Base-by-base conservation (phyloP, 805 yeast species). In the Wickerhamiella cacticola region DNA sequence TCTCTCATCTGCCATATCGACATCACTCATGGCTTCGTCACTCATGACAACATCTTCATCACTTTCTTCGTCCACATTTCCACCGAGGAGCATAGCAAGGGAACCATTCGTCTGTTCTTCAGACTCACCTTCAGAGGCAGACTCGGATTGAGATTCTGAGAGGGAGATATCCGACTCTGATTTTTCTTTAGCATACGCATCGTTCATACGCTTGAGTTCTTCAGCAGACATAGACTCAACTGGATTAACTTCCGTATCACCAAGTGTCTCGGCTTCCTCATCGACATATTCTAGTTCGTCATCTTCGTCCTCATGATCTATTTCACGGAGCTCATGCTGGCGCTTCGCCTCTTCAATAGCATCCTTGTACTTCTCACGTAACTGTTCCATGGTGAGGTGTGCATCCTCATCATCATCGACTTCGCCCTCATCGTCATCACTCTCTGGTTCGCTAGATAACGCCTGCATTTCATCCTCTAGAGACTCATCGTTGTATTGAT, bases 301-400 rank as follows among this genome's bases (percentile, higher is more conserved):
- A 2, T 53, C 60, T 16, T 49, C 53, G 12, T 51, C 55, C 5
- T 48, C 52, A 38, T n/a, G 45, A 3, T 21, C 41, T 8, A 39
- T 45, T 18, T 29, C 43, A 5, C 40, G 41, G 2, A 13, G 33
- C 2, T 42, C 45, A 2, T 35, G 36, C 5, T 49, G 54, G 2
- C 29, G 28, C 19, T 31, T 31, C 13, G 42, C 42, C 13, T 39
- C 29, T 18, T 50, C 23, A 21, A 44, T 35, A 10, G 78, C 50
- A 33, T 66, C 59, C 18, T 76, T 71, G 56, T 82, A 78, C 61
- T 81, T 79, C 52, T 69, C 67, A 40, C 68, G 66, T 53, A 79
- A 68, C 57, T 76, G 74, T 38, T 77, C 81, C 1, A 78, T 69
- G 0, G 80, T 64, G 36, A 80, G 63, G 23, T 70, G 63, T 53